Evolutionary conservation across 345 rosid species (phyloP).

Genomic region (Boechera divaricarpa): DNA sequence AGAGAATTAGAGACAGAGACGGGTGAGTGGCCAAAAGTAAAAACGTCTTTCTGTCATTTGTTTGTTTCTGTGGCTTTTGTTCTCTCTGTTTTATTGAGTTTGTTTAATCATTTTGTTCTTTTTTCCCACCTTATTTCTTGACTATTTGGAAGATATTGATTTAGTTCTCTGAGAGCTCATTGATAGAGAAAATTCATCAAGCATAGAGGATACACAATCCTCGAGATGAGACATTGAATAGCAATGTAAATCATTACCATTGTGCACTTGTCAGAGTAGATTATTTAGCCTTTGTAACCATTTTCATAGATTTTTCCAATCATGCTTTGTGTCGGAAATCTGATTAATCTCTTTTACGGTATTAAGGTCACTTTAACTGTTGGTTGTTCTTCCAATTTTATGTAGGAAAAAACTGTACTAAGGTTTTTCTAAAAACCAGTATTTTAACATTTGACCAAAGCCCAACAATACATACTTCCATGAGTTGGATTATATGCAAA

Average conservation of each 20-base stretch:
- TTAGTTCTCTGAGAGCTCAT: background rate
- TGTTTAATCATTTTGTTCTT: constrained; percentile 22
- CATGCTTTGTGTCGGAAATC: constrained; percentile 26
- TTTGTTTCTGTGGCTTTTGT: constrained; percentile 20
- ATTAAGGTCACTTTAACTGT: too few relatives aligned
- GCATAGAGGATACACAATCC: constrained; percentile 7
- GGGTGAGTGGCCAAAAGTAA: constrained; percentile 26
- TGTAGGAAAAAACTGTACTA: too few relatives aligned
- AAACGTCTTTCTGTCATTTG: constrained; percentile 40
- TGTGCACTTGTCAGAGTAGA: background rate
- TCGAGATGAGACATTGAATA: constrained; percentile 17
- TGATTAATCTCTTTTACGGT: background rate
- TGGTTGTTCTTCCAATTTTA: too few relatives aligned
- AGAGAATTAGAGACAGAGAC: constrained; percentile 38
- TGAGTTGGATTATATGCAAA: background rate
- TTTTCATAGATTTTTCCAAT: constrained; percentile 16
- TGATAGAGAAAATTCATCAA: constrained; percentile 8
- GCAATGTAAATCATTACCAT: constrained; percentile 3
- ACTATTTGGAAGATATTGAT: background rate
- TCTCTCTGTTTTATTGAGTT: constrained; percentile 13
- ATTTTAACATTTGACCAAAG: background rate
- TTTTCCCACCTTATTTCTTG: background rate
- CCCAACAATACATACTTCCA: background rate
- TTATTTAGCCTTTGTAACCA: background rate
- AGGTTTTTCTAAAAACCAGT: too few relatives aligned